Percentiles rank a stretch among this genome's conserved stretches.
phyloP scores from a whole-genome alignment of 2,329 filamentous ascomycete genomes.

The Aspergillus ruber region DNA sequence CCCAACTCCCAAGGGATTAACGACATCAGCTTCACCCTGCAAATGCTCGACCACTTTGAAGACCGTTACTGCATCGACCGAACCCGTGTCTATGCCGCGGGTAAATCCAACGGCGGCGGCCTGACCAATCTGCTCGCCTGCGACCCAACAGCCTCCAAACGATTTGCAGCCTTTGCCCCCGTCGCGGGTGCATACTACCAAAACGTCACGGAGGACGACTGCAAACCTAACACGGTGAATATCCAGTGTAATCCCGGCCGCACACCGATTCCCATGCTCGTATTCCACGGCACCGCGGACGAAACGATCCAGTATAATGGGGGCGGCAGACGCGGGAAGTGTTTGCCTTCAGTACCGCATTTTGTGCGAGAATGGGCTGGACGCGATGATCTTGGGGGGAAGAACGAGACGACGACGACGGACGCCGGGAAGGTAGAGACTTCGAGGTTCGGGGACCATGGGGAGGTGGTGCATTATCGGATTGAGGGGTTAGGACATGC shows the following conservation, averaged over 20 bases:
- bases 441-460: background rate
- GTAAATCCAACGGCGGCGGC: slow-evolving; percentile 52
- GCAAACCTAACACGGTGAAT: slow-evolving; percentile 9
- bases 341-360: slow-evolving; percentile 15
- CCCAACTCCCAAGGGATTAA: slow-evolving; percentile 18
- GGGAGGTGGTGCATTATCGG: slow-evolving; percentile 11
- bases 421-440: slow-evolving; percentile 4
- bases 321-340: slow-evolving; percentile 16
- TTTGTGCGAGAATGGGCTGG: slow-evolving; percentile 16
- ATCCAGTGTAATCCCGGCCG: slow-evolving; percentile 22
- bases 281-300: slow-evolving; percentile 17
- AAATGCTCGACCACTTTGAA: slow-evolving; percentile 36
- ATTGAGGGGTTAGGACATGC: slow-evolving; percentile 11
- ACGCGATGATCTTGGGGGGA: slow-evolving; percentile 16
- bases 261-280: slow-evolving; percentile 24
- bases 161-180: slow-evolving; percentile 47
- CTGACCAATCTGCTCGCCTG: slow-evolving; percentile 46
- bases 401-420: slow-evolving; percentile 3
- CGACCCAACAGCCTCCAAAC: slow-evolving; percentile 32
- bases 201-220: slow-evolving; percentile 12
- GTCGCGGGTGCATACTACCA: slow-evolving; percentile 44
- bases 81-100: slow-evolving; percentile 40
- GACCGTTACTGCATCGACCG: slow-evolving; percentile 42
- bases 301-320: slow-evolving; percentile 36
- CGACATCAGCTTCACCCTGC: slow-evolving; percentile 41